Base-by-base conservation (phyloP, 352 stramenopile genomes). In the Phytophthora citricola region DNA sequence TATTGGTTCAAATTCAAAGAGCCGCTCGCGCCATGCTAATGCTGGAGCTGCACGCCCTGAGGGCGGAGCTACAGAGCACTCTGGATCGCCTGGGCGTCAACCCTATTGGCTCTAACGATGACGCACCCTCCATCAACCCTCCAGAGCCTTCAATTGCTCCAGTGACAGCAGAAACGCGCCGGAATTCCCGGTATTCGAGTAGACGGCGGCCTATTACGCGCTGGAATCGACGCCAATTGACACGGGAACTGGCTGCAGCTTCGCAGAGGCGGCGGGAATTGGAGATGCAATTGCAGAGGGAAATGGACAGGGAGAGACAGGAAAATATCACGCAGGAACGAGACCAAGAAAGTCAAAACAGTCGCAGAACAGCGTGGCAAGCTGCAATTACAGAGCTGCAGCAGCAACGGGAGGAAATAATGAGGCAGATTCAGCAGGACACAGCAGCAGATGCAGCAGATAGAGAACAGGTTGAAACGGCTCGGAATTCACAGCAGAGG, bases 11-110 rank as follows among this genome's bases (percentile, higher is more conserved):
- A 73, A 70, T 61, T 63, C 52, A 60, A 68, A 69, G 15, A 24
- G 14, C 15, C 22, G n/a, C 39, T 68, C 43, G 34, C 45, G 38
- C 39, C 67, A 10, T 85, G 78, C 55, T 36, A 9, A 60, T 66
- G 53, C 57, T 75, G 27, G 83, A 91, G 66, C 70, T 91, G 49
- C 75, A 81, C 12, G 80, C 71, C 65, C 83, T 91, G 54, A 89
- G 86, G 66, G 29, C 60, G n/a, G 78, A 90, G 66, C 68, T 91
- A 34, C 80, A 85, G 43, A 67, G 58, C 66, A 78, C 83, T 29
- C 58, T 91, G 27, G 68, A 69, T 36, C 71, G 75, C 8, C 49
- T 89, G 15, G 58, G 69, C 17, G 43, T 72, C n/a, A 66, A 58
- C 17, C 12, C 38, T 4, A 14, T 31, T 4, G 32, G 10, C n/a